A percentile compares a stretch with the other conserved stretches of the same genome.
Evolutionary conservation across 352 stramenopile species (phyloP).

Genomic region (Globisporangium yorkense): DNA sequence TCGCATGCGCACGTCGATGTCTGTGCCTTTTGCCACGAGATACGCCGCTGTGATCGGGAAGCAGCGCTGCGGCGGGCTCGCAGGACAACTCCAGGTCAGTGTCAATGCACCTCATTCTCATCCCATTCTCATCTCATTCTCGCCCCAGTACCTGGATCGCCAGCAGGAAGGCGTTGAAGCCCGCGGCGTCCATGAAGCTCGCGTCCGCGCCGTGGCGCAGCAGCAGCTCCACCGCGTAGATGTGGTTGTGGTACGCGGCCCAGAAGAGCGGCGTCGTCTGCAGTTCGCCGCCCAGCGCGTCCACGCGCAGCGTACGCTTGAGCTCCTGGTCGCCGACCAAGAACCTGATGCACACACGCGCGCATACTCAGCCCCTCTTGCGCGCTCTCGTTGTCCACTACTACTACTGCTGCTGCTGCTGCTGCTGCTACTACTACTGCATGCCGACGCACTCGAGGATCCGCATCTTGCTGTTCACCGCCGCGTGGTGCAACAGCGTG

Average conservation of each 20-base stretch:
- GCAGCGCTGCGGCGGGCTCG: slow-evolving; percentile 22
- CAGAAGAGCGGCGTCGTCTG: slow-evolving; percentile 74
- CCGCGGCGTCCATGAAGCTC: slow-evolving; percentile 37
- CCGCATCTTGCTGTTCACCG: slow-evolving; percentile 78
- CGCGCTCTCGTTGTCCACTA: no score
- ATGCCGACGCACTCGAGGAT: slow-evolving; percentile 45
- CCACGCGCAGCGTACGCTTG: slow-evolving; percentile 27
- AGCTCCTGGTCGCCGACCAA: slow-evolving; percentile 37
- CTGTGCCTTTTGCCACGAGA: slow-evolving; percentile 63
- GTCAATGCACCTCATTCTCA: no score
- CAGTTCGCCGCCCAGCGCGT: slow-evolving; percentile 46
- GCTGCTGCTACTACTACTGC: no score
- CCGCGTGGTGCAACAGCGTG: slow-evolving; percentile 70
- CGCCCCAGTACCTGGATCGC: slow-evolving; percentile 34
- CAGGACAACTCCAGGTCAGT: neutral
- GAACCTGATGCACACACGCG: slow-evolving; percentile 22
- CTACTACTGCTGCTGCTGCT: no score
- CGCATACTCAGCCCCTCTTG: neutral
- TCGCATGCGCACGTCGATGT: slow-evolving; percentile 51
- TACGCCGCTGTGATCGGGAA: slow-evolving; percentile 77
- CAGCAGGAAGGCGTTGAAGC: slow-evolving; percentile 60
- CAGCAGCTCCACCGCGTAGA: slow-evolving; percentile 73
- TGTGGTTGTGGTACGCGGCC: slow-evolving; percentile 69
- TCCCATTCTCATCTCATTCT: no score
- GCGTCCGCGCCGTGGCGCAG: slow-evolving; percentile 54